phyloP scores from a whole-genome alignment of 495 filamentous ascomycete species.

The Aspergillus bridgeri region DNA sequence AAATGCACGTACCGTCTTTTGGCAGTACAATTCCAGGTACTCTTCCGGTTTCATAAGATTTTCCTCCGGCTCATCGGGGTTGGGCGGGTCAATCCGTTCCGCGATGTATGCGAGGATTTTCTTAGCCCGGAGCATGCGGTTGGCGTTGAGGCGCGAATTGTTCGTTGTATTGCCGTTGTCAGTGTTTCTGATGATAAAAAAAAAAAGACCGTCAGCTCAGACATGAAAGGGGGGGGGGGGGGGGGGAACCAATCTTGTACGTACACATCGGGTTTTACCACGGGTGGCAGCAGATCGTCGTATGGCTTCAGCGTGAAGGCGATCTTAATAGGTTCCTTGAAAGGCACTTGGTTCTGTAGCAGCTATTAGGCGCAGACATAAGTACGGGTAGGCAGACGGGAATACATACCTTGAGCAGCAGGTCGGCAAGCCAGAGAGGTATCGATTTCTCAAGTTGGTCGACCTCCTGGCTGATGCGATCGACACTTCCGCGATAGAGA shows the following conservation, averaged over 20 bases:
- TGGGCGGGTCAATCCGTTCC: constrained; percentile 75
- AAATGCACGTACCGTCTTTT: constrained; percentile 66
- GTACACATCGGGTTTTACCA: constrained; percentile 59
- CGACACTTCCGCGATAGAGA: constrained; percentile 85
- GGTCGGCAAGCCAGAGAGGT: constrained; percentile 88
- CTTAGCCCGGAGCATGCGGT: constrained; percentile 90
- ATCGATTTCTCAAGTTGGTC: constrained; percentile 80
- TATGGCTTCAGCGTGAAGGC: constrained; percentile 87
- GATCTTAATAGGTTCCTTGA: constrained; percentile 91
- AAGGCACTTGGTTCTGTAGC: constrained; percentile 68
- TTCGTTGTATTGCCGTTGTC: constrained; percentile 39
- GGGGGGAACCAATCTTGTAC: constrained; percentile 10
- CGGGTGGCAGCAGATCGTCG: constrained; percentile 68
- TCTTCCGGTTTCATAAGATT: constrained; percentile 77
- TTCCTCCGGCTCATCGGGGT: constrained; percentile 49
- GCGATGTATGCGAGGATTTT: constrained; percentile 93
- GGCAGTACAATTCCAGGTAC: constrained; percentile 90
- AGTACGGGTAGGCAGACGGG: background rate
- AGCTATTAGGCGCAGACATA: background rate
- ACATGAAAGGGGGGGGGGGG: too few species aligned
- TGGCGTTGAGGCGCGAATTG: constrained; percentile 89
- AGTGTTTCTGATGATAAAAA: constrained; percentile 18
- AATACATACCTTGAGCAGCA: constrained; percentile 66
- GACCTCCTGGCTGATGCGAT: constrained; percentile 68
- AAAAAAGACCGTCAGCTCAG: constrained; percentile 9